Base-by-base conservation (phyloP, 2,329 filamentous ascomycete species). In the Aspergillus awamori region DNA sequence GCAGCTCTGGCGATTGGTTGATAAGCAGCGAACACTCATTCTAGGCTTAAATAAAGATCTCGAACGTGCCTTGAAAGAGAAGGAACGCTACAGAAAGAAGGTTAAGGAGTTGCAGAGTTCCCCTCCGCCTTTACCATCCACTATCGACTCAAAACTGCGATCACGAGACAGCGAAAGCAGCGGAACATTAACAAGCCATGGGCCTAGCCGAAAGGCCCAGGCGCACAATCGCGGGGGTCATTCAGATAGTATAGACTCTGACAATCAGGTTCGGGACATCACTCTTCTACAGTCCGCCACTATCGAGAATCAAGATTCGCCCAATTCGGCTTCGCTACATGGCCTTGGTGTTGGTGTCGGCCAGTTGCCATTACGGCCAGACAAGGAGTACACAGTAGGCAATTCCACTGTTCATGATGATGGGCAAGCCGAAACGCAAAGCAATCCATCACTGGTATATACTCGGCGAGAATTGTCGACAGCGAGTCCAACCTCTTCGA, bases 1-100 rank as follows among this genome's bases (percentile, higher is more conserved):
- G 17, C 94, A 99, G 75, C 80, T 99, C 70, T 99, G 95, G 95
- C 89, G 93, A 54, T 80, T 99, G 51, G 93, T 99, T 53, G 94
- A 98, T 76, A 98, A 99, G 80, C 95, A 99, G 77, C 86, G 94
- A 64, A 88, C 92, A 15, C 93, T 99, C 88, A 93, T 99, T 58
- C 78, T 97, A 20, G 94, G 93, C 7, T 83, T 99, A 64, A 97
- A 98, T 73, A 96, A 95, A 76, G 95, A 99, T 74, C 81, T 99
- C 11, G 94, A 98, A 76, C 87, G 91, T 56, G 88, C 93, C 1
- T 77, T 97, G 65, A 96, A 96, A 74, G 95, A 98, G 68, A 97
- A 97, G 77, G 94, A 98, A 67, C 89, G 90, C 69, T 98, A 98
- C 74, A 88, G 91, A 69, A 93, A 89, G 76, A 97, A 95, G 77